Evolutionary conservation across 176 grass and related monocot genomes (phyloP), one percentile per base, ranked within the genome.

Genomic region (Phoenix roebelenii): DNA sequence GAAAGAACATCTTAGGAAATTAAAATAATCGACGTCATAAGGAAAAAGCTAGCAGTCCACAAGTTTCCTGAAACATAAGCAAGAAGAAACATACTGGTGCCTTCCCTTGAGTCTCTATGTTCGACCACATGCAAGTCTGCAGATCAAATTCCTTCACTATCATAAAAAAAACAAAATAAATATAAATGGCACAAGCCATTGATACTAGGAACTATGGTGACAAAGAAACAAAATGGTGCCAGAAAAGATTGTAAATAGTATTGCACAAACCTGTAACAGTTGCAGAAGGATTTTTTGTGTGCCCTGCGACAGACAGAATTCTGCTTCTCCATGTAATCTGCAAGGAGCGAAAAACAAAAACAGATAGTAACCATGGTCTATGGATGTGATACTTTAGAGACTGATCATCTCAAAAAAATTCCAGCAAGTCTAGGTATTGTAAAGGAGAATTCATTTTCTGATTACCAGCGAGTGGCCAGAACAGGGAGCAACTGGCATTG

Each of bases 121-220:
- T 76, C 16, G 84, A 92, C 93, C 93, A 98, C 18, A 82, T 72
- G 85, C 84, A 82, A 67, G 76, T 85, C 72, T 89, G 84, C 0
- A 82, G 87, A 88, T 98, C 80, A 81, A 98, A 98, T 89, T 98
- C 93, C 93, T 88, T 98, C 81, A 91, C 93, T 98, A 83, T 48
- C 71, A 88, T 28, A 61, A 80, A 76, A 71, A 18, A 28, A 70
- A 52, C 57, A 30, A 32, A 63, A 61, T 65, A 80, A 70, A 30
- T 61, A 81, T 32, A 32, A 32, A 32, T 32, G 1, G 29, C 29
- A 32, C 29, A 32, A 32, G 29, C 29, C 29, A 32, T 5, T 32
- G 29, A 1, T 32, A 32, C 29, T 32, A 32, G 29, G 5, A 32
- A 32, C 1, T 32, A 32, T 7, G 29, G 5, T 32, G 5, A 32